Evolutionary conservation across 2,329 filamentous ascomycete genomes (phyloP).

Genomic region (Lachnellula subtilissima): DNA sequence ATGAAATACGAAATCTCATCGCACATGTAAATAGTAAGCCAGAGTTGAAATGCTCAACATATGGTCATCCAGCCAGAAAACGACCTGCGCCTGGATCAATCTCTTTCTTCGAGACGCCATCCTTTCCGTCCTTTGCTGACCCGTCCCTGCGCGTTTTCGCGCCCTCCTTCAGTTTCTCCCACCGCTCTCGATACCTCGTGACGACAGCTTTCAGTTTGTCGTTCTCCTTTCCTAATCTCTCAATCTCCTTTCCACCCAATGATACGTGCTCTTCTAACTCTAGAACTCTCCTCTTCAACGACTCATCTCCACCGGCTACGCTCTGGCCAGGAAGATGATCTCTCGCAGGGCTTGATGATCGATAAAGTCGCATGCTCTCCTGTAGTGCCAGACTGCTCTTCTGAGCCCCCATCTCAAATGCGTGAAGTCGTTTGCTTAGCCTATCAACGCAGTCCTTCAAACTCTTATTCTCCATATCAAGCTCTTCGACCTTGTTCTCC

Average conservation of each 20-base stretch:
- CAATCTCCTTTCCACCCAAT: constrained; percentile 53
- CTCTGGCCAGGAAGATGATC: constrained; percentile 11
- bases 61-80: background rate
- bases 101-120: constrained; percentile 10
- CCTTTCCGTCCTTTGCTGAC: constrained; percentile 10
- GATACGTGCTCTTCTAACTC: constrained; percentile 66
- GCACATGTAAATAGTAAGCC: background rate
- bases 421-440: constrained; percentile 79
- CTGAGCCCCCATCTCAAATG: constrained; percentile 90
- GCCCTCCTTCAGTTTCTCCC: constrained; percentile 65
- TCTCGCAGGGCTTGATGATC: constrained; percentile 48
- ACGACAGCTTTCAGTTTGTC: constrained; percentile 53
- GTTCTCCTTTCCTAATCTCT: constrained; percentile 57
- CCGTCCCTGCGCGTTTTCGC: constrained; percentile 42
- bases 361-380: constrained; percentile 68
- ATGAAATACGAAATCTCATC: background rate
- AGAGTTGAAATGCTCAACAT: background rate
- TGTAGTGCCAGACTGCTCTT: constrained; percentile 80
- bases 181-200: constrained; percentile 56
- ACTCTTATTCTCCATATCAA: constrained; percentile 81
- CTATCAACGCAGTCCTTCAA: constrained; percentile 83
- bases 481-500: constrained; percentile 75
- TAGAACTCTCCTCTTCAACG: constrained; percentile 45
- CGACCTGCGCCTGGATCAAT: constrained; percentile 1
- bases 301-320: constrained; percentile 35